Evolutionary conservation across 176 grass and related monocot species (phyloP), one percentile per base, ranked within the genome.

Genomic region (Aegilops longissima): DNA sequence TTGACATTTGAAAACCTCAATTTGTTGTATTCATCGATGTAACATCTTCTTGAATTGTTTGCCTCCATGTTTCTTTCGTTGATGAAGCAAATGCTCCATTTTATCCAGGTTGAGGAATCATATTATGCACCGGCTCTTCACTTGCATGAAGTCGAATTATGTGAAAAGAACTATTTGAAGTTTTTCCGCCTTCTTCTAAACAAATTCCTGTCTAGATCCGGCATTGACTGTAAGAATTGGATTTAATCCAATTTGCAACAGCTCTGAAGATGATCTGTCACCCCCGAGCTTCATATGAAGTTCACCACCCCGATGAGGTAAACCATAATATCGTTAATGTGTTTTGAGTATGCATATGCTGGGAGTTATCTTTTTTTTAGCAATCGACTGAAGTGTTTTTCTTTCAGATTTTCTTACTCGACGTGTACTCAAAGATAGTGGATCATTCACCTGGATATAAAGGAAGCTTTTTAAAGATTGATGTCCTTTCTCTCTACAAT

Each of bases 1-100:
- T 35, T 70, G 66, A 70, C 66, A 70, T 70, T 17, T 70, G 9
- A 38, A 18, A 21, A 36, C 20, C 67, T 70, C 67, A 70, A 70
- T 36, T 70, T 70, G 2, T 67, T 70, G 1, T 36, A 70, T 36
- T 21, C 3, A 70, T 70, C 1, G 33, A 38, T 70, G 3, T 20
- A 70, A 4, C 3, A 9, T 70, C 66, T 38, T 36, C 66, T 36
- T 11, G 31, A 69, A 69, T 8, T 39, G 11, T n/a, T 71, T 20
- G 11, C 45, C 12, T 38, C 31, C 12, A 70, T 70, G 66, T 21
- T 70, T 36, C 8, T 20, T 70, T 38, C 67, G 1, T 7, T 70
- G 67, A 70, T 70, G 17, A 70, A 70, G 3, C 67, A 54, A 54
- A 49, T 82, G 65, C 44, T 82, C 64, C 4, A 51, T 82, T 82